A percentile compares a stretch with the other conserved stretches of the same genome.
Evolutionary conservation across 768 basidiomycete species (phyloP).

Genomic region (Hygrophorus pudorinus): DNA sequence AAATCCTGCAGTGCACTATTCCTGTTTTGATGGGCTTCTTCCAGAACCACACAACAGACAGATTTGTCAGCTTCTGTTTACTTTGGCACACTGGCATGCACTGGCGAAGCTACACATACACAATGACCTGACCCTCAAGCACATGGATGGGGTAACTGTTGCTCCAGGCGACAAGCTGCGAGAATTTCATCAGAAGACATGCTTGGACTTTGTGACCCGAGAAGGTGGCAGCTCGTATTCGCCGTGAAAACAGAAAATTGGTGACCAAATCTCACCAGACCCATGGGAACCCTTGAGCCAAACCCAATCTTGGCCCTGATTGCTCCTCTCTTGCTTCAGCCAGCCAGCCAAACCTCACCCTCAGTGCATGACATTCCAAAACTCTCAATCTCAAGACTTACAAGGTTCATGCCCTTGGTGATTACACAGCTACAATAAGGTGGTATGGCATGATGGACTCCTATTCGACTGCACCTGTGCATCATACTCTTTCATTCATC

Average conservation of each 20-base stretch:
- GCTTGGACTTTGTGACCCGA: constrained; percentile 9
- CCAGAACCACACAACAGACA: constrained; percentile 12
- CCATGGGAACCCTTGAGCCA: not conserved
- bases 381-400: too few species aligned
- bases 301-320: not conserved
- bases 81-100: too few species aligned
- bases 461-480: constrained; percentile 5
- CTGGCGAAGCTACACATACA: constrained; percentile 15
- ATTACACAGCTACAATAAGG: too few species aligned
- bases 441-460: too few species aligned
- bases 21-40: too few species aligned
- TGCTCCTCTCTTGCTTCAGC: constrained; percentile 1
- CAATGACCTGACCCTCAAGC: too few species aligned
- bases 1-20: constrained; percentile 15
- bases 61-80: constrained; percentile 13
- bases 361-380: too few species aligned
- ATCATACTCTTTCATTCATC: not conserved
- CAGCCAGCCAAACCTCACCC: too few species aligned
- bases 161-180: constrained; percentile 6
- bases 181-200: constrained; percentile 10
- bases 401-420: too few species aligned
- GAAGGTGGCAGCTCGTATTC: constrained; percentile 15
- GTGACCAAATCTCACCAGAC: constrained; percentile 9
- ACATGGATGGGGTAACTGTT: constrained; percentile 8
- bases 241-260: constrained; percentile 1